phyloP scores from a whole-genome alignment of 148 eudicot species.

The Diospyros kaki region DNA sequence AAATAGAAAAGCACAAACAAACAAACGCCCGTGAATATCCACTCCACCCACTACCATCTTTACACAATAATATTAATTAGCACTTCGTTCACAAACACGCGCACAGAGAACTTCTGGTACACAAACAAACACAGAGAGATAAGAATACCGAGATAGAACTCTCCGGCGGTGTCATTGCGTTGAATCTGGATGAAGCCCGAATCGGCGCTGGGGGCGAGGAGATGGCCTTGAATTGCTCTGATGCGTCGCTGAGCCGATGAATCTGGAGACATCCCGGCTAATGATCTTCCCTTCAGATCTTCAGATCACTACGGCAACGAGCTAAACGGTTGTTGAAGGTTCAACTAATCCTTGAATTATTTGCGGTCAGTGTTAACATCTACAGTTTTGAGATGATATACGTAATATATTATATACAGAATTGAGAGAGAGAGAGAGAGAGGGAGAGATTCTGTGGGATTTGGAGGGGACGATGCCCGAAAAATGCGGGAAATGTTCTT shows the following conservation, averaged over 20 bases:
- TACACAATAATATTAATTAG: neutral
- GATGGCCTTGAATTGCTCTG: slow-evolving; percentile 54
- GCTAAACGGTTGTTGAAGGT: too few relatives aligned
- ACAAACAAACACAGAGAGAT: slow-evolving; percentile 5
- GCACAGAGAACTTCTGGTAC: neutral
- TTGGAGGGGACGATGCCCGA: too few relatives aligned
- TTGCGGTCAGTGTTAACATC: too few relatives aligned
- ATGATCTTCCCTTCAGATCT: neutral
- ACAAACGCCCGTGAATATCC: neutral
- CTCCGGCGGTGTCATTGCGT: slow-evolving; percentile 56
- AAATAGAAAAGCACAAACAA: neutral
- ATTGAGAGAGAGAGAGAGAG: too few relatives aligned
- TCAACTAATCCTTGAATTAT: too few relatives aligned
- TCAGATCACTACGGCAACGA: neutral
- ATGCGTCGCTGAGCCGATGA: slow-evolving; percentile 55
- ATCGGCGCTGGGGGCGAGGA: slow-evolving; percentile 32
- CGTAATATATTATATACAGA: too few relatives aligned
- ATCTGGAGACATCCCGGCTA: slow-evolving; percentile 26
- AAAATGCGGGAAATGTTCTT: too few relatives aligned
- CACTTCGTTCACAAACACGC: neutral
- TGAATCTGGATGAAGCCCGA: slow-evolving; percentile 18
- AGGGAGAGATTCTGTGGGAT: too few relatives aligned
- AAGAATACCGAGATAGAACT: slow-evolving; percentile 45
- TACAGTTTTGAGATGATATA: too few relatives aligned
- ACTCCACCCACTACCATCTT: neutral